Evolutionary conservation across 768 basidiomycete genomes (phyloP).

Genomic region (Infundibulicybe gibba): DNA sequence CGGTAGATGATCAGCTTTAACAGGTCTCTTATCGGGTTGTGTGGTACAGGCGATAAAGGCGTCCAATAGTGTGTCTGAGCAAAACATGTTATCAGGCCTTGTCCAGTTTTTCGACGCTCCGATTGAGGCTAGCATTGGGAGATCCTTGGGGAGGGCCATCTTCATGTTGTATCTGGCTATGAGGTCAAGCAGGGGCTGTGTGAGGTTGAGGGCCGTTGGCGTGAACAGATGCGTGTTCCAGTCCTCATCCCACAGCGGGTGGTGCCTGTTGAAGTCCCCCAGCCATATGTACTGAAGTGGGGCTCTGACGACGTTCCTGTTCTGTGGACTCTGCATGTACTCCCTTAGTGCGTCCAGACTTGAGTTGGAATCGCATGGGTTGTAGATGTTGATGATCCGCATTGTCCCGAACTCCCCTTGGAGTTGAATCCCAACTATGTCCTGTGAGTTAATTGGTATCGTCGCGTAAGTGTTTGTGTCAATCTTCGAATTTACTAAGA

Average conservation of each 20-base stretch:
- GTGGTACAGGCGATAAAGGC: slow-evolving; percentile 19
- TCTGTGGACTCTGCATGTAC: too few species aligned
- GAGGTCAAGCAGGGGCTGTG: slow-evolving; percentile 21
- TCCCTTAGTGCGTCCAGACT: too few species aligned
- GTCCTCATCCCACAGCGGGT: slow-evolving; percentile 33
- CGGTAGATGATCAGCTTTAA: slow-evolving; percentile 28
- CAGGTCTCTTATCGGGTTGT: slow-evolving; percentile 5
- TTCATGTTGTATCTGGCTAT: slow-evolving; percentile 19
- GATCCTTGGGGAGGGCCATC: slow-evolving; percentile 20
- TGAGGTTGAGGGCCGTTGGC: slow-evolving; percentile 8
- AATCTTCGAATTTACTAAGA: too few species aligned
- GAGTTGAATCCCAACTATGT: too few species aligned
- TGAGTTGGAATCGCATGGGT: too few species aligned
- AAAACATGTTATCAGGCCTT: slow-evolving; percentile 32
- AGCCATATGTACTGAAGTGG: slow-evolving; percentile 19
- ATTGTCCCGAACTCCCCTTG: too few species aligned
- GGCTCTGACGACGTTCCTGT: too few species aligned
- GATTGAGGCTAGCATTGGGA: slow-evolving; percentile 19
- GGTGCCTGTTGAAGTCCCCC: slow-evolving; percentile 39
- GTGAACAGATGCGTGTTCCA: slow-evolving; percentile 32
- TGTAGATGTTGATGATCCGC: too few species aligned
- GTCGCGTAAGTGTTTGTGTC: too few species aligned
- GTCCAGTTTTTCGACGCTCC: slow-evolving; percentile 21
- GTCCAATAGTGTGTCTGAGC: too few species aligned
- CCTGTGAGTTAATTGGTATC: too few species aligned